Evolutionary conservation across 202 grass and related monocot genomes (phyloP), one percentile per base, ranked within the genome.

Genomic region (Saccharum hybrid): DNA sequence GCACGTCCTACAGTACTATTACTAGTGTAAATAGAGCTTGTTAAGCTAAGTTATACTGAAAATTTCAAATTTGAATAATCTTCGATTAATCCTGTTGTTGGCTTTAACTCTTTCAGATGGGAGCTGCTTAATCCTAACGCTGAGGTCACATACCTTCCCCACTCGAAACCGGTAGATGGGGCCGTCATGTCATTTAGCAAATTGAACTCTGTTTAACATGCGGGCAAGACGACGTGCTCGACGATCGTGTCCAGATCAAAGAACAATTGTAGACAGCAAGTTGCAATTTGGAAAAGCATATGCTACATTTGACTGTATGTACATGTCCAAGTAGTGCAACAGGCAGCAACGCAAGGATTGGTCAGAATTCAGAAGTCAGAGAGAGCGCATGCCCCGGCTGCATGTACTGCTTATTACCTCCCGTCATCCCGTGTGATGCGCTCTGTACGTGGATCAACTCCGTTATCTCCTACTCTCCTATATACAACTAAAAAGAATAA

Each of bases 121-220:
- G 68, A 87, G 64, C 60, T 87, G 54, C 57, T 81, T 48, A 73
- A 86, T 66, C 84, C 77, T 68, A 36, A 86, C 14, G 84, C 77
- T 6, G 51, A 23, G 54, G 38, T 87, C 8, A 9, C 16, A 10
- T 72, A 82, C 73, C 33, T 78, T 83, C 85, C 85, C 34, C 79
- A 72, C 59, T 38, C 65, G 0, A 79, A 34, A 26, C 79, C 73
- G 15, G 62, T 31, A 66, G 76, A 78, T 48, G 76, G 76, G 6
- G 76, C 63, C 8, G 28, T 6, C 18, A 79, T 79, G 63, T 79
- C 76, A 8, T 54, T 79, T 4, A 67, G 42, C 38, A 77, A 65
- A 26, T 9, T 72, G 11, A 26, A 5, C 28, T 66, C 23, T 37
- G 42, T 6, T 78, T 31, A 66, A 66, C 26, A 42, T 61, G 18